Conservation (phyloP, 495 filamentous ascomycete genomes). For the Evansstolkia leycettana region DNA sequence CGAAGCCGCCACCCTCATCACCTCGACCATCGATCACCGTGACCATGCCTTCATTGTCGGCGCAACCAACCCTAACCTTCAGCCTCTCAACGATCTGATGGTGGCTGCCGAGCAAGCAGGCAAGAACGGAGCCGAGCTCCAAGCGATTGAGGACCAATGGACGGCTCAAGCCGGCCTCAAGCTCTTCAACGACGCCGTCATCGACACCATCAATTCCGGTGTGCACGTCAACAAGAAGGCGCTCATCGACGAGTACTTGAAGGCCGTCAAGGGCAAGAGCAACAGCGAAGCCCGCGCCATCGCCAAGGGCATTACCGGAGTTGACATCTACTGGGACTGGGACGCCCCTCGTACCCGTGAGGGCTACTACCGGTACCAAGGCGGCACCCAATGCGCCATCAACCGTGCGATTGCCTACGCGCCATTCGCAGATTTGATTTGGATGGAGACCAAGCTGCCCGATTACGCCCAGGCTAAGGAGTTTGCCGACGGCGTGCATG, state of each 20-base stretch:
- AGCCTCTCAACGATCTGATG: constrained; percentile 87
- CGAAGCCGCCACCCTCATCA: constrained; percentile 95
- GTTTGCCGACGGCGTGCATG: constrained; percentile 89
- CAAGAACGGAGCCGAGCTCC: constrained; percentile 68
- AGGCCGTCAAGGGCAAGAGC: constrained; percentile 64
- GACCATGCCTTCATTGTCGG: constrained; percentile 93
- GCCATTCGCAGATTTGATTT: constrained; percentile 89
- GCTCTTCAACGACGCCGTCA: constrained; percentile 81
- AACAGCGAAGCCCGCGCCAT: constrained; percentile 73
- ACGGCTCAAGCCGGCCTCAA: constrained; percentile 70
- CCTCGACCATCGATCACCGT: constrained; percentile 85
- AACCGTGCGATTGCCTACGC: constrained; percentile 88
- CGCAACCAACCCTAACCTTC: constrained; percentile 69
- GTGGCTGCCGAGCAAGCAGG: constrained; percentile 69
- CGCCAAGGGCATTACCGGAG: constrained; percentile 69
- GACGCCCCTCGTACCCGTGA: constrained; percentile 81
- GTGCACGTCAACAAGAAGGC: constrained; percentile 52
- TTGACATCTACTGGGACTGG: constrained; percentile 88
- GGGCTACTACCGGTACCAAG: constrained; percentile 85
- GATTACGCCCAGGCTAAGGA: constrained; percentile 88
- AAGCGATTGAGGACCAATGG: constrained; percentile 91
- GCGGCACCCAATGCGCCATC: constrained; percentile 83
- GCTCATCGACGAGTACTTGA: constrained; percentile 52
- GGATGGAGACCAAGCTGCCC: constrained; percentile 98
- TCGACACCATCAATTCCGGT: constrained; percentile 63